Evolutionary conservation across 2,329 filamentous ascomycete species (phyloP), one percentile per base, ranked within the genome.

Genomic region (Penicillium crustosum): DNA sequence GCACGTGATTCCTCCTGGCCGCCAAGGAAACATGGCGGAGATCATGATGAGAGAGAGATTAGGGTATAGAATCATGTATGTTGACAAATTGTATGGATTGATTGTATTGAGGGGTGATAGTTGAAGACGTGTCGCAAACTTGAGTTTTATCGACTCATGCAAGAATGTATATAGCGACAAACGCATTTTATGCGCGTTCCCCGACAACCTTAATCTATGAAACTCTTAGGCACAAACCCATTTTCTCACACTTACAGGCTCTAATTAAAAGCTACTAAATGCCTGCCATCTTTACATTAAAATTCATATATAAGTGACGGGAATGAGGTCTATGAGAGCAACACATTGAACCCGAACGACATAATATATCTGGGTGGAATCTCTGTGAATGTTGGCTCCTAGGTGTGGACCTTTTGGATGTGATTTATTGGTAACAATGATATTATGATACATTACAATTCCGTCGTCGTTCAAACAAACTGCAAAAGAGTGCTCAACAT

Each of bases 401-500:
- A 27, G 15, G 29, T 35, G 19, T 21, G 4, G 27, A 23, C 19
- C 19, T 6, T 35, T 8, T 17, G 8, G 19, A 17, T 48, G 5
- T 44, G 42, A n/a, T 44, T 50, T 36, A 21, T 19, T 49, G 35
- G 51, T 45, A 25, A 6, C 31, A 36, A 25, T 27, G 33, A 47
- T 54, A 48, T 35, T 42, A 45, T 43, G 36, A 35, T 53, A 47
- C 10, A 44, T 48, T 27, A 49, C 45, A 58, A n/a, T 27, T 51
- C 15, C 33, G 36, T 29, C 47, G 29, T 29, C 31, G 17, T 50
- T 67, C 54, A 71, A 55, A 78, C 49, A 58, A 77, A 78, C 47
- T 75, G 73, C 47, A 78, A 68, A 55, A 90, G 73, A 3, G 87
- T 86, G 56, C 77, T 79, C 47, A 91, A 74, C 86, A 90, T 89